Conservation (phyloP, 257 asterid genomes). For the Mitragyna speciosa region DNA sequence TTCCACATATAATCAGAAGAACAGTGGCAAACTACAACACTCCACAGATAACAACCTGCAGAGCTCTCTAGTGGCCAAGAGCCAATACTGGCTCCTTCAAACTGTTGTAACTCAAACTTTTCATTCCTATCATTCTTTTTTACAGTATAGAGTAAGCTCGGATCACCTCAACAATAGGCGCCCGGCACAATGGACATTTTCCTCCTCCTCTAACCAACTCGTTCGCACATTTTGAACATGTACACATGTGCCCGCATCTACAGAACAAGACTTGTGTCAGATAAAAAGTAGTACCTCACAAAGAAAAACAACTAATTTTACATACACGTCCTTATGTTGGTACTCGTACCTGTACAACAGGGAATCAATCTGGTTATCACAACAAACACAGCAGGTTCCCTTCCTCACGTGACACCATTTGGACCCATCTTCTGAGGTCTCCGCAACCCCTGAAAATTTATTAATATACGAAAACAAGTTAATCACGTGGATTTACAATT, state of each 20-base stretch:
- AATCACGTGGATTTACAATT: not conserved
- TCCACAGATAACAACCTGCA: conserved; percentile 37
- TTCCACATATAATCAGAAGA: conserved; percentile 37
- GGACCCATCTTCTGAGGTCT: conserved; percentile 76
- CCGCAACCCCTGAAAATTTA: conserved; percentile 49
- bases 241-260: conserved; percentile 99
- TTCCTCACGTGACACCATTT: conserved; percentile 82
- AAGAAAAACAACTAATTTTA: not conserved
- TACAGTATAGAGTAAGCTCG: conserved; percentile 91
- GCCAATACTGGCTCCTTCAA: conserved; percentile 34
- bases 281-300: not conserved
- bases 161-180: conserved; percentile 91
- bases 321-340: not conserved
- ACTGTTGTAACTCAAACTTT: conserved; percentile 27
- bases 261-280: conserved; percentile 9
- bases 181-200: conserved; percentile 90
- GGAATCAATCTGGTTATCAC: conserved; percentile 89
- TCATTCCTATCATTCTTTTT: conserved; percentile 29
- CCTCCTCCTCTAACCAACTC: conserved; percentile 86
- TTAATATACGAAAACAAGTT: conserved; percentile 5
- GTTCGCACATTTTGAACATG: conserved; percentile 82
- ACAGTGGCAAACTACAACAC: conserved; percentile 26
- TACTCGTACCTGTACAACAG: conserved; percentile 77
- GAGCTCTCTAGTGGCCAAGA: conserved; percentile 29
- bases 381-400: conserved; percentile 96